phyloP scores from a whole-genome alignment of 352 stramenopile genomes.

The Pythium aristosporum region DNA sequence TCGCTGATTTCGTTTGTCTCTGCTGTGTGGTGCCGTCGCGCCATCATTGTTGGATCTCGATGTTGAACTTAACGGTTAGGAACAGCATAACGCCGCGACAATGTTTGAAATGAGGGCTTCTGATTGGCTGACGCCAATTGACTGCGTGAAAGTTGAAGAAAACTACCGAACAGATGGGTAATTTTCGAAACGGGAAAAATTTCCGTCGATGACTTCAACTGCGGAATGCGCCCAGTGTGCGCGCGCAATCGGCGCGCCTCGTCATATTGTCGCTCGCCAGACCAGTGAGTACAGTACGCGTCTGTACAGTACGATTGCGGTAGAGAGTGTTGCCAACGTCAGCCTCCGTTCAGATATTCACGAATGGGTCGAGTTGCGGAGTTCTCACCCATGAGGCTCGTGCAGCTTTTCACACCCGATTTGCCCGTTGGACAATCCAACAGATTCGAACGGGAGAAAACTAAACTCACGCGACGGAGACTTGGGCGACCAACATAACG shows the following conservation, averaged over 20 bases:
- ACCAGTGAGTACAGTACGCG: neutral
- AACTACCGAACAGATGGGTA: conserved; percentile 10
- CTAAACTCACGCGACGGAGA: no score
- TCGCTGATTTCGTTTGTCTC: no score
- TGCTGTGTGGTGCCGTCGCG: no score
- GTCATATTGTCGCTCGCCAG: neutral
- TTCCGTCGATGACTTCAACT: conserved; percentile 1
- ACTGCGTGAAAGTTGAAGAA: conserved; percentile 24
- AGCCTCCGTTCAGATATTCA: neutral
- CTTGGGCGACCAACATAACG: no score
- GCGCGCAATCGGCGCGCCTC: neutral
- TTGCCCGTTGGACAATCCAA: no score
- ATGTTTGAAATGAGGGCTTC: neutral
- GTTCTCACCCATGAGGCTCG: neutral
- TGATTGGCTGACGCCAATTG: conserved; percentile 14
- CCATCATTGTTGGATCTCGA: no score
- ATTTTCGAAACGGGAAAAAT: conserved; percentile 11
- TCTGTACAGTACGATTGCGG: neutral
- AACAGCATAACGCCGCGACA: neutral
- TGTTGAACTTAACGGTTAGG: neutral
- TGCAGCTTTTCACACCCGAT: neutral
- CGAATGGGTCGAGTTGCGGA: no score
- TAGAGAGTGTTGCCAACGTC: no score
- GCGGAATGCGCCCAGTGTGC: neutral
- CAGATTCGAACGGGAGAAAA: no score